A percentile compares a stretch with the other conserved stretches of the same genome.
phyloP scores from a whole-genome alignment of 306 rosid species.

The Quillaja saponaria region DNA sequence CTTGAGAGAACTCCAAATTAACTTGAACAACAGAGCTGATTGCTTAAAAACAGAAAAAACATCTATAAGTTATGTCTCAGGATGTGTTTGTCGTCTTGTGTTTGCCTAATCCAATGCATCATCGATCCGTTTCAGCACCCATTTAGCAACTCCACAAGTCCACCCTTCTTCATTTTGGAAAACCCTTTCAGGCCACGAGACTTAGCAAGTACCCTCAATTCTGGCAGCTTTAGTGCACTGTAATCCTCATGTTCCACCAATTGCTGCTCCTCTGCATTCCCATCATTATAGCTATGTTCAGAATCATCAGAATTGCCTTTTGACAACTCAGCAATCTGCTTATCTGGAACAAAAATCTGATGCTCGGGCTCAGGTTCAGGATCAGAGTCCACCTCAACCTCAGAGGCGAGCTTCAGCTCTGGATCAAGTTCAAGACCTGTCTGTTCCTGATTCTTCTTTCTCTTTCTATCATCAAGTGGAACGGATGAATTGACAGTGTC shows the following conservation, averaged over 20 bases:
- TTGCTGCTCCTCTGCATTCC: slow-evolving; percentile 35
- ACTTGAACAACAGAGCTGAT: slow-evolving; percentile 13
- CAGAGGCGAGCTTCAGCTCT: slow-evolving; percentile 38
- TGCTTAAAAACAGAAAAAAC: not conserved
- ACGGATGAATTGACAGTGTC: slow-evolving; percentile 23
- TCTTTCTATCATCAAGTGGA: slow-evolving; percentile 33
- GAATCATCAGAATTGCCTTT: slow-evolving; percentile 47
- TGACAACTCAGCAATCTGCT: slow-evolving; percentile 44
- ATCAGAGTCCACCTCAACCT: slow-evolving; percentile 26
- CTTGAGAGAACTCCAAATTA: not conserved
- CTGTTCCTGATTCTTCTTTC: slow-evolving; percentile 41
- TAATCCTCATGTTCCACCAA: slow-evolving; percentile 48
- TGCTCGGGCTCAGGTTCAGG: slow-evolving; percentile 45
- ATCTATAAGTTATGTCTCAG: not conserved
- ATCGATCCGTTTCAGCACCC: slow-evolving; percentile 34
- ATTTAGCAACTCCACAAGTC: slow-evolving; percentile 65
- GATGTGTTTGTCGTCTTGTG: slow-evolving; percentile 13
- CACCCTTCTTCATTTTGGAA: slow-evolving; percentile 87
- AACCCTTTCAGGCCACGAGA: slow-evolving; percentile 77
- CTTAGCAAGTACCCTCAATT: slow-evolving; percentile 82
- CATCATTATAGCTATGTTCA: slow-evolving; percentile 42
- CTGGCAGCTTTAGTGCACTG: slow-evolving; percentile 64
- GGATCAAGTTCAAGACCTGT: slow-evolving; percentile 39
- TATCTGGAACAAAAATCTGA: slow-evolving; percentile 41
- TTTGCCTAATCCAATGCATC: slow-evolving; percentile 17